phyloP scores from a whole-genome alignment of 257 asterid genomes.

The Nicotiana attenuata region DNA sequence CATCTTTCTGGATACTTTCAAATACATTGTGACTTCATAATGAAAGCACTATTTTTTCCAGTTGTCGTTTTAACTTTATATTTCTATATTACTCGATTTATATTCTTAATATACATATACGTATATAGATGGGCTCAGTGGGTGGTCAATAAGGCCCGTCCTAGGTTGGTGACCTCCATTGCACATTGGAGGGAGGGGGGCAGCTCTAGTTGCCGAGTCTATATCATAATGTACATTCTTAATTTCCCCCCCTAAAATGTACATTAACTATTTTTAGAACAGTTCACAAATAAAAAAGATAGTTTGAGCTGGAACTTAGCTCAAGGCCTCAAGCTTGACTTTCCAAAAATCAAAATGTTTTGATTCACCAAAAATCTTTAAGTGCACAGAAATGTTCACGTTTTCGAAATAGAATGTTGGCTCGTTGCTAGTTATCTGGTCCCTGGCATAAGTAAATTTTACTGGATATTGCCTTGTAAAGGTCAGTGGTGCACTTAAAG shows the following conservation, averaged over 20 bases:
- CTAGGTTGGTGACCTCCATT: not conserved
- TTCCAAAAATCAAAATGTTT: not conserved
- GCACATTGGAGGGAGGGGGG: not conserved
- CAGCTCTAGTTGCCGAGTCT: not conserved
- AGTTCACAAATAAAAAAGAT: not conserved
- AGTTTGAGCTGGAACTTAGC: not conserved
- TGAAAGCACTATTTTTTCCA: not conserved
- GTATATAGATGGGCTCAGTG: not conserved
- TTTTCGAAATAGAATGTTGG: slow-evolving; percentile 5
- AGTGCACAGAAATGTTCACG: not conserved
- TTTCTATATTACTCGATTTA: not conserved
- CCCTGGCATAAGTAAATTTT: not conserved
- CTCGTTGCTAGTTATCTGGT: not conserved
- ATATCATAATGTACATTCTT: not conserved
- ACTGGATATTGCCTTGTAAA: not conserved
- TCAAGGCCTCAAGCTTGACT: not conserved
- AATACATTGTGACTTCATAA: not conserved
- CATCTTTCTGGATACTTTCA: not conserved
- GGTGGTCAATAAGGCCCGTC: not conserved
- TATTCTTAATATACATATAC: not conserved
- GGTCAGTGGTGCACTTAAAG: not conserved
- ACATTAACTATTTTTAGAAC: not conserved
- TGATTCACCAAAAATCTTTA: not conserved
- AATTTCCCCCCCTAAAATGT: not conserved
- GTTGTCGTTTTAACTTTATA: not conserved